These are phyloP conservation scores for Cordyceps fumosorosea DNA, from an alignment of 2,329 filamentous ascomycete species.

Conservation along the genomic window DNA sequence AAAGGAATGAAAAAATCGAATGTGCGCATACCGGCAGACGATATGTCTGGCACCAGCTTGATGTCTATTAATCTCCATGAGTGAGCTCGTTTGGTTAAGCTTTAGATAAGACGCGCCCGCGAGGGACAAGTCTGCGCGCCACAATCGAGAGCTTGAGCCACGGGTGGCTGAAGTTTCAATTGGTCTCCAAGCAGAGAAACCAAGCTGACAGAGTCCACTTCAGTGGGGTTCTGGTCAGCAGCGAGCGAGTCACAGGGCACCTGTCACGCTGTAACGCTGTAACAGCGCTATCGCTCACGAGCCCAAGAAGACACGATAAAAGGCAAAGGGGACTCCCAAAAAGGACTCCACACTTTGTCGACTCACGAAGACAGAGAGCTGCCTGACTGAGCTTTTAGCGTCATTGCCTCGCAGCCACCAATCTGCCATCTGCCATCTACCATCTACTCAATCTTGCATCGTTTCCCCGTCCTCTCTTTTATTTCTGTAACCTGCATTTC, in stretches of 20 bases:
- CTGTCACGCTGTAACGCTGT: constrained; percentile 22
- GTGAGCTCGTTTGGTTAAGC: not conserved
- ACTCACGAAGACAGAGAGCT: not conserved
- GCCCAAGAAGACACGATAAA: not conserved
- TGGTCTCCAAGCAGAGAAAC: too few relatives aligned
- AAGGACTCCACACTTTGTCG: not conserved
- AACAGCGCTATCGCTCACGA: not conserved
- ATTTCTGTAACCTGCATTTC: not conserved
- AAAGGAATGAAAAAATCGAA: not conserved
- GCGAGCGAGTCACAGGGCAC: constrained; percentile 25
- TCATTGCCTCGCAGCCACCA: constrained; percentile 7
- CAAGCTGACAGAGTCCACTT: too few relatives aligned
- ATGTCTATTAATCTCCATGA: not conserved
- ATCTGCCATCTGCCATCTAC: not conserved
- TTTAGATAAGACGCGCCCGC: not conserved
- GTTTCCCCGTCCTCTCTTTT: not conserved
- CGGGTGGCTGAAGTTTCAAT: not conserved
- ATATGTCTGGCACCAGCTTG: not conserved
- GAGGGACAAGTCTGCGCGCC: not conserved
- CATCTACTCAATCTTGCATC: not conserved
- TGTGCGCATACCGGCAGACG: not conserved
- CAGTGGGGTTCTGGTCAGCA: constrained; percentile 4
- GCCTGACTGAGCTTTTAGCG: constrained; percentile 11
- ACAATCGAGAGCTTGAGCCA: not conserved
- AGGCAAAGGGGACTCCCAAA: not conserved